These are phyloP conservation scores for Suhomyces vadensis DNA, from an alignment of 805 yeast genomes.

Conservation along the genomic window DNA sequence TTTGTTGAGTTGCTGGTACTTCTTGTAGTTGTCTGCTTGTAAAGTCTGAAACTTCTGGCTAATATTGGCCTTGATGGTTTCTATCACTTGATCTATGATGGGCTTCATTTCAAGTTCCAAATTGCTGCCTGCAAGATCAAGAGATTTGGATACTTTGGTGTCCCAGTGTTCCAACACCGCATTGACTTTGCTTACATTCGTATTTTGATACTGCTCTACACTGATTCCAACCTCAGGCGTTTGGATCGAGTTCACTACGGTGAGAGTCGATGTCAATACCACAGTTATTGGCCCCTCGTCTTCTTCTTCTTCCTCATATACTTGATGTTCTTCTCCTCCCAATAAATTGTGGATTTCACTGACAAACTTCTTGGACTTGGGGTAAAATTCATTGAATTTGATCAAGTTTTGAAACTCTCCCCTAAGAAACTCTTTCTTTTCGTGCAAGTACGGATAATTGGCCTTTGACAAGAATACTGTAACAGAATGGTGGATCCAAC, in stretches of 20 bases:
- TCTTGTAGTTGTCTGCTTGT: slow-evolving; percentile 29
- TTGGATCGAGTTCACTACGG: background rate
- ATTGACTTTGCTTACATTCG: slow-evolving; percentile 17
- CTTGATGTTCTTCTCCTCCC: background rate
- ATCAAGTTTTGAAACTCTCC: slow-evolving; percentile 28
- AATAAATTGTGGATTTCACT: background rate
- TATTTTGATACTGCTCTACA: slow-evolving; percentile 7
- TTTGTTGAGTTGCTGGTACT: slow-evolving; percentile 32
- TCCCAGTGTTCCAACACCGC: slow-evolving; percentile 36
- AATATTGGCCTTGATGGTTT: slow-evolving; percentile 24
- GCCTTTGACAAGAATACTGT: slow-evolving; percentile 3
- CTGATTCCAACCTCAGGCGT: slow-evolving; percentile 7
- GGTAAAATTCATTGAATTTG: slow-evolving; percentile 19
- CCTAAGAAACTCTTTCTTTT: slow-evolving; percentile 24
- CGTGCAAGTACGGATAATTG: slow-evolving; percentile 15
- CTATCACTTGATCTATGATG: slow-evolving; percentile 24
- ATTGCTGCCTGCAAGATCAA: slow-evolving; percentile 33
- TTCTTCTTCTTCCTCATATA: slow-evolving; percentile 4
- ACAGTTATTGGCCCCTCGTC: slow-evolving; percentile 5
- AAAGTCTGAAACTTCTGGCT: slow-evolving; percentile 27
- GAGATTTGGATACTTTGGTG: slow-evolving; percentile 32
- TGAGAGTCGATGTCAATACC: slow-evolving; percentile 10
- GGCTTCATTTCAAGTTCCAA: slow-evolving; percentile 35
- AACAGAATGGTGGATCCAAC: background rate
- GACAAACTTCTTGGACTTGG: background rate